Conservation (phyloP, 257 asterid genomes). For the Verbascum thapsus region DNA sequence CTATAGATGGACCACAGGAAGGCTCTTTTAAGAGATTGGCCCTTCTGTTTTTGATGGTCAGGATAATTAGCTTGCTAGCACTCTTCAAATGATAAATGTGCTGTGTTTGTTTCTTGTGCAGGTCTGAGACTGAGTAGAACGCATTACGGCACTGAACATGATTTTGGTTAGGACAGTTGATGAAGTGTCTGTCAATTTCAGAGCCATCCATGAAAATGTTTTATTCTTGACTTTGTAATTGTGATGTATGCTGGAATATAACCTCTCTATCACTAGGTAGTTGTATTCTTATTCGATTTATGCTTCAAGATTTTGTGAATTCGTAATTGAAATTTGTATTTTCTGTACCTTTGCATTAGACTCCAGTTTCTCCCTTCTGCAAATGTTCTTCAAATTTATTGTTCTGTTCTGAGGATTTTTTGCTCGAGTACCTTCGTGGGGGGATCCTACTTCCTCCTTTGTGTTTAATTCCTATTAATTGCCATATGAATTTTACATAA, state of each 20-base stretch:
- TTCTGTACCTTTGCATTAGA: constrained; percentile 29
- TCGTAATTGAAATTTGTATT: constrained; percentile 27
- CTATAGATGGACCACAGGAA: constrained; percentile 34
- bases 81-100: constrained; percentile 47
- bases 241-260: constrained; percentile 65
- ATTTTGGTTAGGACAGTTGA: constrained; percentile 41
- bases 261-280: constrained; percentile 66
- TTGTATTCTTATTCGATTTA: constrained; percentile 39
- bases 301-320: constrained; percentile 28
- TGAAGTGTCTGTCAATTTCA: constrained; percentile 46
- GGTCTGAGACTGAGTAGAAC: constrained; percentile 52
- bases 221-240: constrained; percentile 54
- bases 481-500: not conserved
- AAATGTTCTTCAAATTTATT: constrained; percentile 18
- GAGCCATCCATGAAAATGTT: constrained; percentile 54
- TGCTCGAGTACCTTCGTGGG: constrained; percentile 23
- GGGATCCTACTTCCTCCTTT: constrained; percentile 23
- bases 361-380: constrained; percentile 23
- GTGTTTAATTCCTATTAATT: constrained; percentile 1
- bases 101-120: constrained; percentile 64
- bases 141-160: constrained; percentile 49
- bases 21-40: constrained; percentile 32
- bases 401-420: constrained; percentile 18
- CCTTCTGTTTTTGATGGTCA: constrained; percentile 38
- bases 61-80: constrained; percentile 40